Evolutionary conservation across 768 basidiomycete genomes (phyloP).

Genomic region (Lactifluus echinatus): DNA sequence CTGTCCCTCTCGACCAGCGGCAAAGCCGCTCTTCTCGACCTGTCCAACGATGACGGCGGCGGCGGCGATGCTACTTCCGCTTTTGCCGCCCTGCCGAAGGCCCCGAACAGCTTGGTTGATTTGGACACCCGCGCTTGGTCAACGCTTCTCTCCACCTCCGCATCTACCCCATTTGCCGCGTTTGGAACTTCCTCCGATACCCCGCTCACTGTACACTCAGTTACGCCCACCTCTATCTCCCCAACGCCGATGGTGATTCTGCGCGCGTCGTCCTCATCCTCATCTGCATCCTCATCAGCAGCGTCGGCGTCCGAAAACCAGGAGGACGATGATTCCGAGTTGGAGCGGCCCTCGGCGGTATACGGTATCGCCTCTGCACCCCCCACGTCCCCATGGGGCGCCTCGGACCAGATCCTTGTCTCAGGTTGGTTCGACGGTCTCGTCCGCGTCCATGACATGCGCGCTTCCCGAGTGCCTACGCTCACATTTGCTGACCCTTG

Average conservation of each 20-base stretch:
- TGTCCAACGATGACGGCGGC: too few species aligned
- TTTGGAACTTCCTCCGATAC: conserved; percentile 56
- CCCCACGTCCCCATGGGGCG: conserved; percentile 55
- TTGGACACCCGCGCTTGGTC: conserved; percentile 54
- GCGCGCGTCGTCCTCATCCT: conserved; percentile 25
- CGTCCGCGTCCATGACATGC: conserved; percentile 69
- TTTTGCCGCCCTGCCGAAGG: too few species aligned
- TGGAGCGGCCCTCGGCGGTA: conserved; percentile 43
- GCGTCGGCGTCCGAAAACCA: conserved; percentile 17
- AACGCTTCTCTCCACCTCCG: conserved; percentile 43
- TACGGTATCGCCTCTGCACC: conserved; percentile 63
- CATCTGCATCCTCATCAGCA: too few species aligned
- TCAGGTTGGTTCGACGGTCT: conserved; percentile 80
- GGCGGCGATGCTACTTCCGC: too few species aligned
- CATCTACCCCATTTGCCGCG: conserved; percentile 51
- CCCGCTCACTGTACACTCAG: conserved; percentile 50
- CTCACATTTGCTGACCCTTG: conserved; percentile 58
- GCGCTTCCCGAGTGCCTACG: conserved; percentile 47
- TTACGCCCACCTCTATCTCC: conserved; percentile 41
- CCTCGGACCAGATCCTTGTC: conserved; percentile 60
- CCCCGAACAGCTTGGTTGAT: conserved; percentile 29
- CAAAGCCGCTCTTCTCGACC: conserved; percentile 33
- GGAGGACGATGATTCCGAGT: conserved; percentile 13
- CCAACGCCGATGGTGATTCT: conserved; percentile 42
- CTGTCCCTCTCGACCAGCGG: conserved; percentile 55